Evolutionary conservation across 2,329 filamentous ascomycete species (phyloP).

Genomic region (Xylariaceae sp.): DNA sequence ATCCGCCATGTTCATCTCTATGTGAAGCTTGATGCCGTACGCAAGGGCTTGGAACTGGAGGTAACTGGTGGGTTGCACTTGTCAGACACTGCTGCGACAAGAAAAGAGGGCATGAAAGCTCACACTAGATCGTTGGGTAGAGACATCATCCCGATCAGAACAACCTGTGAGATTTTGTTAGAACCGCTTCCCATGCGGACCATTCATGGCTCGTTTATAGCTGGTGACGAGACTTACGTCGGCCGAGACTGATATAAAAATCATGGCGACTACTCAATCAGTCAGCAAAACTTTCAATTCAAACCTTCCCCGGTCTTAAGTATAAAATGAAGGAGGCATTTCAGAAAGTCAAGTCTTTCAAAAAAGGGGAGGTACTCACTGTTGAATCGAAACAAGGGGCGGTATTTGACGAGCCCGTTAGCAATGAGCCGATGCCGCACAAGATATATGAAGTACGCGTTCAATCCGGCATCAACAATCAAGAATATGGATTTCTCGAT

Average conservation of each 20-base stretch:
- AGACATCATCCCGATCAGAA: slow-evolving; percentile 37
- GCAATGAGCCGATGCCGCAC: slow-evolving; percentile 36
- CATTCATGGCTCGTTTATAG: too few species aligned
- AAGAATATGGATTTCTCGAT: slow-evolving; percentile 40
- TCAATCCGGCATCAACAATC: slow-evolving; percentile 36
- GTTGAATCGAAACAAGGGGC: slow-evolving; percentile 36
- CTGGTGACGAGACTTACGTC: slow-evolving; percentile 22
- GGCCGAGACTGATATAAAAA: slow-evolving; percentile 35
- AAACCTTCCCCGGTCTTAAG: too few species aligned
- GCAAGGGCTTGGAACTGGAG: slow-evolving; percentile 35
- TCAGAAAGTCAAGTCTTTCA: too few species aligned
- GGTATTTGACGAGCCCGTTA: slow-evolving; percentile 40
- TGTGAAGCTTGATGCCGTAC: slow-evolving; percentile 41
- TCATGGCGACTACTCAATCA: slow-evolving; percentile 25
- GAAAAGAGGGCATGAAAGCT: not conserved
- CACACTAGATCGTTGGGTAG: slow-evolving; percentile 35
- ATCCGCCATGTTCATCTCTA: slow-evolving; percentile 45
- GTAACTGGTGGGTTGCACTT: slow-evolving; percentile 19
- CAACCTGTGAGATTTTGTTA: slow-evolving; percentile 9
- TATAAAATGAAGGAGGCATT: too few species aligned
- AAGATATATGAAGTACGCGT: slow-evolving; percentile 38
- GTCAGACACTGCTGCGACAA: not conserved
- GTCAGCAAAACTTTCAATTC: too few species aligned
- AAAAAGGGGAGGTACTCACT: too few species aligned
- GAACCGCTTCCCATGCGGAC: not conserved